Conservation (phyloP, 2,329 filamentous ascomycete genomes). For the Diaporthe caulivora region DNA sequence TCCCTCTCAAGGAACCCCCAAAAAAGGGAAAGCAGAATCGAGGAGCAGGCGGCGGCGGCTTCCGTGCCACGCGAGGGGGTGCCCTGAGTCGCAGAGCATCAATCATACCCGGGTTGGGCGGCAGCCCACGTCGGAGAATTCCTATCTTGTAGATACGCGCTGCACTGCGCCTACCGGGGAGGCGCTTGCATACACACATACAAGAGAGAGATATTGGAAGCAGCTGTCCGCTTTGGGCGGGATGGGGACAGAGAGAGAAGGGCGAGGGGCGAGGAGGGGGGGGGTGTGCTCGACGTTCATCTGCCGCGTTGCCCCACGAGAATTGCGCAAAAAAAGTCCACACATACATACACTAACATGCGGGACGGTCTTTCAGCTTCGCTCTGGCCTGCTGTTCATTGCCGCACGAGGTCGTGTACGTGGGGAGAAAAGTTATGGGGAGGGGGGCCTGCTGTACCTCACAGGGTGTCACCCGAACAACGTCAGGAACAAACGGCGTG, state of each 20-base stretch:
- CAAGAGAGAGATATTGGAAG: constrained; percentile 15
- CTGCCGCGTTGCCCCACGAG: constrained; percentile 19
- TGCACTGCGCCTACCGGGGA: constrained; percentile 7
- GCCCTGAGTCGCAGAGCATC: neutral
- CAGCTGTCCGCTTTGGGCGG: constrained; percentile 22
- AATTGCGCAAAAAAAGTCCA: constrained; percentile 5
- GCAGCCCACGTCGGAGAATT: constrained; percentile 33
- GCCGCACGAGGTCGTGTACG: constrained; percentile 17
- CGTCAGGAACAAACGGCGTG: constrained; percentile 33
- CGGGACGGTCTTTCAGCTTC: constrained; percentile 23
- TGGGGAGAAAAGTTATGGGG: neutral
- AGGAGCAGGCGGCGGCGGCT: constrained; percentile 22
- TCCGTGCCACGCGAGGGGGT: neutral
- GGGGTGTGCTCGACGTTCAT: neutral
- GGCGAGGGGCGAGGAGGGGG: neutral
- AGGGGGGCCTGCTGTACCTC: neutral
- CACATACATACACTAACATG: neutral
- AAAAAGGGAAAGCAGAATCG: constrained; percentile 2
- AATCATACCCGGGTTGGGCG: neutral
- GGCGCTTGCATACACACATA: neutral
- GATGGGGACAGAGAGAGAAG: too few species aligned
- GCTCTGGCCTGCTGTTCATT: constrained; percentile 18
- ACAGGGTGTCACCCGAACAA: constrained; percentile 27
- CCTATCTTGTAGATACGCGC: constrained; percentile 27
- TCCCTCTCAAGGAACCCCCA: neutral